A percentile compares a stretch with the other conserved stretches of the same genome.
Evolutionary conservation across 495 filamentous ascomycete genomes (phyloP).

Genomic region (Trichoderma erinaceum): DNA sequence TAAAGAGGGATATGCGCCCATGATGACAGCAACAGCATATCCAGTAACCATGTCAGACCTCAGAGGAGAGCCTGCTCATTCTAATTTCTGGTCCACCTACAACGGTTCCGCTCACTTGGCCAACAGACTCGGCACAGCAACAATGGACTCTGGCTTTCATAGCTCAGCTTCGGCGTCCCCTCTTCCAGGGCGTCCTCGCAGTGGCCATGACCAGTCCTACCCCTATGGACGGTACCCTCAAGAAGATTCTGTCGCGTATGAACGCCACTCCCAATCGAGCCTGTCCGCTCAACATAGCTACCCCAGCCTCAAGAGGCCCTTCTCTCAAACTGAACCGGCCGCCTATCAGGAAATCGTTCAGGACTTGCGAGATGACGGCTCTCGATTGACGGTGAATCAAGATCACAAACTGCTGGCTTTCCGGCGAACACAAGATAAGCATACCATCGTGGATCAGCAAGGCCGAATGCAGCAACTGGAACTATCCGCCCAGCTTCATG

Average conservation of each 20-base stretch:
- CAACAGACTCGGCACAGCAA: slow-evolving; percentile 35
- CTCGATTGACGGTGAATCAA: slow-evolving; percentile 48
- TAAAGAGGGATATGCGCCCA: slow-evolving; percentile 38
- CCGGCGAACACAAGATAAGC: slow-evolving; percentile 46
- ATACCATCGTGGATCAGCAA: slow-evolving; percentile 49
- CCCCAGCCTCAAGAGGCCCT: slow-evolving; percentile 48
- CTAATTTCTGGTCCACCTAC: slow-evolving; percentile 47
- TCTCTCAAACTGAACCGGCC: slow-evolving; percentile 38
- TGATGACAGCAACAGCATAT: slow-evolving; percentile 49
- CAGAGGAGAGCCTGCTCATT: slow-evolving; percentile 46
- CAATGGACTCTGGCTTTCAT: slow-evolving; percentile 37
- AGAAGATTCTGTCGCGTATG: slow-evolving; percentile 41
- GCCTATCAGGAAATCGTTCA: slow-evolving; percentile 49
- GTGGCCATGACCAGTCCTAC: slow-evolving; percentile 35
- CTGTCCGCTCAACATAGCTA: slow-evolving; percentile 48
- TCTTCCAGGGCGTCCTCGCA: slow-evolving; percentile 41
- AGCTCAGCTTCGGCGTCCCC: slow-evolving; percentile 35
- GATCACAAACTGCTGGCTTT: slow-evolving; percentile 54
- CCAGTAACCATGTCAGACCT: slow-evolving; percentile 51
- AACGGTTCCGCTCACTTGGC: slow-evolving; percentile 43
- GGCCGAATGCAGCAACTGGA: slow-evolving; percentile 51
- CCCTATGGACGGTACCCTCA: slow-evolving; percentile 37
- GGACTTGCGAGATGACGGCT: slow-evolving; percentile 47
- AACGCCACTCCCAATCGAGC: slow-evolving; percentile 40
- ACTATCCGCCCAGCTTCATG: slow-evolving; percentile 79